Conservation (phyloP, 495 filamentous ascomycete genomes). For the Lasiosphaeris hirsuta region DNA sequence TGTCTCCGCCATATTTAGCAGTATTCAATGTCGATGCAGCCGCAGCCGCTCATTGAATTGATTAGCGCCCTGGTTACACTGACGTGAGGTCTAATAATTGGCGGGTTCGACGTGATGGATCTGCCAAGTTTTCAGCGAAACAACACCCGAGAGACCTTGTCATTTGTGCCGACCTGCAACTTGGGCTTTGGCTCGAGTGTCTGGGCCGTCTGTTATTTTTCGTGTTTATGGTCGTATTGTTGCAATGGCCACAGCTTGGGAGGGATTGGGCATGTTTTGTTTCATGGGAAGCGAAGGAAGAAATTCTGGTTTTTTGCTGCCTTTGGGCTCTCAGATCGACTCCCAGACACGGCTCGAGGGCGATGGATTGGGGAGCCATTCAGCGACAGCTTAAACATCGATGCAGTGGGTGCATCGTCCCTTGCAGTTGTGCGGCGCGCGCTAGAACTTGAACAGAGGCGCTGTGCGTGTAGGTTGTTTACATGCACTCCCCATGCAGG, state of each 20-base stretch:
- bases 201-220: background rate
- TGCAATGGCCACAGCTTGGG: background rate
- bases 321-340: slow-evolving; percentile 5
- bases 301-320: slow-evolving; percentile 20
- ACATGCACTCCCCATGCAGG: slow-evolving; percentile 14
- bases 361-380: slow-evolving; percentile 10
- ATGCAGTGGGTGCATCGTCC: slow-evolving; percentile 9
- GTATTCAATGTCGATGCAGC: background rate
- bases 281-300: slow-evolving; percentile 7
- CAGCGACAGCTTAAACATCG: background rate
- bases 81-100: background rate
- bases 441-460: slow-evolving; percentile 8
- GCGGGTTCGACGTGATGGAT: background rate
- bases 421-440: slow-evolving; percentile 23
- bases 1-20: slow-evolving; percentile 3
- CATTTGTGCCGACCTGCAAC: too few relatives aligned
- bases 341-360: background rate
- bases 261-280: background rate
- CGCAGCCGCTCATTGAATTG: background rate
- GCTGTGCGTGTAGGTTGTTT: slow-evolving; percentile 12
- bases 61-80: slow-evolving; percentile 8
- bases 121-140: slow-evolving; percentile 4
- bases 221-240: slow-evolving; percentile 5
- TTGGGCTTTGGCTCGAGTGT: too few relatives aligned
- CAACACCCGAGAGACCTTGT: too few relatives aligned